Evolutionary conservation across 73 alveolate species (phyloP), one percentile per base, ranked within the genome.

Genomic region (Effrenium voratum): DNA sequence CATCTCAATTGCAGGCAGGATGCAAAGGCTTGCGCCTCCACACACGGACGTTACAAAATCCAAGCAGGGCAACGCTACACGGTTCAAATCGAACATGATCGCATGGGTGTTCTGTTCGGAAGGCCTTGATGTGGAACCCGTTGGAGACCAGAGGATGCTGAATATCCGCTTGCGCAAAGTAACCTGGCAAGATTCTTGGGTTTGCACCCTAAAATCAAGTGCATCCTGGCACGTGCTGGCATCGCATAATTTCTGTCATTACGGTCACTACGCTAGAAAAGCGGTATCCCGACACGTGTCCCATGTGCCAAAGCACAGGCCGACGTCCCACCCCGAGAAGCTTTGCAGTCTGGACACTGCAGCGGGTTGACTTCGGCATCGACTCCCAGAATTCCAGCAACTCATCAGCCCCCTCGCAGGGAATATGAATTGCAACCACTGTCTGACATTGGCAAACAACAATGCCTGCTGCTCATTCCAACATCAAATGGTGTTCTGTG

Each of bases 351-450:
- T 15, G 52, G 93, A 19, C 16, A 32, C 93, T 84, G 79, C 80
- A 50, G 49, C 93, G 60, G 8, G 93, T 84, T 36, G 93, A 49
- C 79, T 84, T 84, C 34, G 93, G 93, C 93, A 84, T 55, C 36
- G 93, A 49, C 8, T 49, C 57, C 93, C 93, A 84, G 32, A 84
- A 84, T 45, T 77, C 77, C 52, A 84, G 79, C 28, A 84, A 38
- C 16, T 77, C 49, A 15, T 26, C 79, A 8, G 93, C 93, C 3
- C 36, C 93, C 93, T 84, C 26, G 22, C 36, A 73, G 49, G 41
- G 2, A 12, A 32, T 36, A 68, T 32, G 34, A 32, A 28, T 68
- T 5, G 63, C 5, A 4, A 4, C 40, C 26, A 76, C 12, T 55
- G 13, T 43, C 2, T 0, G 45, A 70, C 45, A 44, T 43, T 40